Percentiles rank a stretch among this genome's conserved stretches.
Conservation (phyloP, 306 rosid genomes). For the Fragaria vesca region DNA sequence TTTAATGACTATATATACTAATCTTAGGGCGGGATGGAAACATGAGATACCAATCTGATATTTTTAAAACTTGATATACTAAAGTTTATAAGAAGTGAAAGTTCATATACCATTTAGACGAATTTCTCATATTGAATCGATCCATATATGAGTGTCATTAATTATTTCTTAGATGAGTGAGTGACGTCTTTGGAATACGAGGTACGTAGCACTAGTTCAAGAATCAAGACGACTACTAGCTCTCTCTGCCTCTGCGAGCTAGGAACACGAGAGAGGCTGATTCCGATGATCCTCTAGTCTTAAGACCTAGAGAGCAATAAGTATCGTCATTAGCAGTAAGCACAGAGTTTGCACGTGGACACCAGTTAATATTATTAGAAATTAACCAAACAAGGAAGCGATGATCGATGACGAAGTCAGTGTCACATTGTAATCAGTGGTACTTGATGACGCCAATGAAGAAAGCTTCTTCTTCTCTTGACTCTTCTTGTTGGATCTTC, state of each 20-base stretch:
- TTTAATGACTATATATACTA: too few relatives aligned
- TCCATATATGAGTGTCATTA: not conserved
- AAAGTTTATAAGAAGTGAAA: too few relatives aligned
- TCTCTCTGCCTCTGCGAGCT: not conserved
- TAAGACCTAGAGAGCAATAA: not conserved
- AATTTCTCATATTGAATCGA: too few relatives aligned
- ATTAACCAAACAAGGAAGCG: not conserved
- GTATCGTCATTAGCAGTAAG: not conserved
- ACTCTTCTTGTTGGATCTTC: not conserved
- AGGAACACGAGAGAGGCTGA: not conserved
- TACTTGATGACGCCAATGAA: not conserved
- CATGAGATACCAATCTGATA: too few relatives aligned
- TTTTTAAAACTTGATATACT: too few relatives aligned
- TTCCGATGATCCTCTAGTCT: not conserved
- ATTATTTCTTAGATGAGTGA: not conserved
- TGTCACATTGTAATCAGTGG: not conserved
- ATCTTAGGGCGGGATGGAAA: too few relatives aligned
- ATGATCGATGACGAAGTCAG: not conserved
- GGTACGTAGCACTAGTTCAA: not conserved
- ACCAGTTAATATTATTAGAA: not conserved
- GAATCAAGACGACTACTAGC: not conserved
- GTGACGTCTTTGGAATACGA: not conserved
- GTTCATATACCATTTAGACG: too few relatives aligned
- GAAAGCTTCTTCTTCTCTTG: not conserved
- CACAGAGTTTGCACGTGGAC: not conserved